Percentiles rank a stretch among this genome's conserved stretches.
Evolutionary conservation across 163 green algal species (phyloP).

Genomic region (Volvox carteri): DNA sequence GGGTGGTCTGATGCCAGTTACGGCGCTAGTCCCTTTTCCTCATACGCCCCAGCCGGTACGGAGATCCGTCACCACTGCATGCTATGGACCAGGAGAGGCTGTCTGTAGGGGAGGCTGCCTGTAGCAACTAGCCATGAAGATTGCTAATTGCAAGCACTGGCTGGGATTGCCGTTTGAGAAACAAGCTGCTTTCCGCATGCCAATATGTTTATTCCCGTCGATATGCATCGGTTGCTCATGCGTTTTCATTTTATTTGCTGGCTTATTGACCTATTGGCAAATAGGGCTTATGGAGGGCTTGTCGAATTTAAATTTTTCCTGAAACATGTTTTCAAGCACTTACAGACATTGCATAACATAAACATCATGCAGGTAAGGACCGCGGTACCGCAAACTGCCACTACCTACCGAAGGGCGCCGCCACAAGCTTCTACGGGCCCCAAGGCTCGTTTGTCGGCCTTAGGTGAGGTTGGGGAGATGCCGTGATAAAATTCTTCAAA

Average conservation of each 20-base stretch:
- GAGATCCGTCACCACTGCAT: not conserved
- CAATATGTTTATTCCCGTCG: too few species aligned
- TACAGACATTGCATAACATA: not conserved
- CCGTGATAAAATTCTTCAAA: not conserved
- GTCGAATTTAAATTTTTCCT: not conserved
- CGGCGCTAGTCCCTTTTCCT: not conserved
- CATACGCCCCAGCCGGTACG: conserved; percentile 14
- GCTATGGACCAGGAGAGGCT: not conserved
- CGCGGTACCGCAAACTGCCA: conserved; percentile 16
- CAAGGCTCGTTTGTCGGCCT: not conserved
- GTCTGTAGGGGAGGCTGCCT: too few species aligned
- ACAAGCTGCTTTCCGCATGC: too few species aligned
- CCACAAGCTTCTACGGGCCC: conserved; percentile 29
- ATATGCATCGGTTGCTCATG: not conserved
- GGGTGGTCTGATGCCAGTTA: conserved; percentile 17
- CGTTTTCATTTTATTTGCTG: not conserved
- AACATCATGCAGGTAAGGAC: not conserved
- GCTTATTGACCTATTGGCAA: not conserved
- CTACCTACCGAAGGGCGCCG: conserved; percentile 13
- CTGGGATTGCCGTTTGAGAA: too few species aligned
- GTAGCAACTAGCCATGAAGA: too few species aligned
- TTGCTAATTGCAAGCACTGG: too few species aligned
- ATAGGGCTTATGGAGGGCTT: not conserved
- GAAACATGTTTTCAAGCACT: not conserved
- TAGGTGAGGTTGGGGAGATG: not conserved